Base-by-base conservation (phyloP, 139 green algal genomes). In the Micractinium conductrix region DNA sequence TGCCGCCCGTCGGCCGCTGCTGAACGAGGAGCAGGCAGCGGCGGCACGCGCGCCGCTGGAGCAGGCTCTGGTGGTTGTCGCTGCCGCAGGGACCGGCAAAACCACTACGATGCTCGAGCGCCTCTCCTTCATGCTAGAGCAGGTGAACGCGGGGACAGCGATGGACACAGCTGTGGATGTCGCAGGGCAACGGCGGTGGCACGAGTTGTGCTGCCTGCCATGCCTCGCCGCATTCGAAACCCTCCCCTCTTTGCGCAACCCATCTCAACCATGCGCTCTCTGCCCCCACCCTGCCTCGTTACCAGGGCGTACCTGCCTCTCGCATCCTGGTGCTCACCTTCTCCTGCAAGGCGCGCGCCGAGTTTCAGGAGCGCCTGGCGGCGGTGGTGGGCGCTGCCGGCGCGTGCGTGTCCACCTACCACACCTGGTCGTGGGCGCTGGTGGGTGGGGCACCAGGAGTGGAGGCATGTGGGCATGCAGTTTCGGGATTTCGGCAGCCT, bases 71-170 rank as follows among this genome's bases (percentile, higher is more conserved):
- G 16, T 24, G 7, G 45, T 84, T 4, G 45, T 78, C 1, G 79
- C 79, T 4, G 79, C 65, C 6, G 79, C 65, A 19, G 79, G 79
- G 9, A 84, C 65, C 10, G 79, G 79, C 9, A 84, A 84, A 44
- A 84, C 79, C 2, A 78, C 53, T 35, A 84, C 79, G 19, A 84
- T 84, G 44, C 37, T 84, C 17, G 79, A 45, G 12, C 65, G 67
- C 9, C 26, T 50, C 9, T 33, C 28, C 12, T 68, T 22, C 28
- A 17, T 53, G 65, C 35, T 76, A 35, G 14, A 14, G 35, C 65
- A 75, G 78, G 42, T 26, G 48, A 55, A 55, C 42, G 44, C 48
- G 37, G 19, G 21, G 48, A 22, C n/a, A n/a, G n/a, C n/a, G n/a
- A n/a, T n/a, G n/a, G n/a, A n/a, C n/a, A n/a, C n/a, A n/a, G n/a